Conservation (phyloP, 805 yeast genomes). For the Metschnikowia kunwiensis region DNA sequence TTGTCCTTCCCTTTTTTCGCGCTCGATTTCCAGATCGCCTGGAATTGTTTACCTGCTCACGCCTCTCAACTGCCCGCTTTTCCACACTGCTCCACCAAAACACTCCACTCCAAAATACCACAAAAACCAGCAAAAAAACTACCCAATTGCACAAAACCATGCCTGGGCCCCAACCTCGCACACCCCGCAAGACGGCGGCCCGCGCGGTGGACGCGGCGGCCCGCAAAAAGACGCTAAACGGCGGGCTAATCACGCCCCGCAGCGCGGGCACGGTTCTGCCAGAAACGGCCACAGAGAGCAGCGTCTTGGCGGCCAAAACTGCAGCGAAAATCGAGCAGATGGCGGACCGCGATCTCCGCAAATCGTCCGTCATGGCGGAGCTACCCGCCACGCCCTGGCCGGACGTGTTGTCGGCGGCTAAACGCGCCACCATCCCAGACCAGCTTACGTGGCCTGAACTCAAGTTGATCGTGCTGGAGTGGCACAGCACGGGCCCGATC, state of each 20-base stretch:
- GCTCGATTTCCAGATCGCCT: too few relatives aligned
- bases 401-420: conserved; percentile 4
- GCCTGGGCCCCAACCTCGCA: conserved; percentile 2
- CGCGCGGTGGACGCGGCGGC: background rate
- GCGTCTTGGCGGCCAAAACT: background rate
- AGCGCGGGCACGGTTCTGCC: conserved; percentile 8
- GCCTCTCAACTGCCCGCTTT: too few relatives aligned
- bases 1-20: too few relatives aligned
- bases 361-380: conserved; percentile 3
- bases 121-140: too few relatives aligned
- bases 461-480: conserved; percentile 17
- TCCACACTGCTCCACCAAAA: too few relatives aligned
- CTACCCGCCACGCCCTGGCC: conserved; percentile 10
- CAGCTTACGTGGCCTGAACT: conserved; percentile 16
- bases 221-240: conserved; percentile 1
- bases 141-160: too few relatives aligned
- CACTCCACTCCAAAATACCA: too few relatives aligned
- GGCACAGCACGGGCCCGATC: conserved; percentile 14
- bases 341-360: conserved; percentile 7
- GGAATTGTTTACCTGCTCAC: too few relatives aligned
- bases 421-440: background rate
- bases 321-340: conserved; percentile 1
- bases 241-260: conserved; percentile 9
- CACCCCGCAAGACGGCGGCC: conserved; percentile 1
- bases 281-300: background rate